A percentile compares a stretch with the other conserved stretches of the same genome.
Conservation (phyloP, 116 monocot species). For the Cymodocea nodosa region DNA sequence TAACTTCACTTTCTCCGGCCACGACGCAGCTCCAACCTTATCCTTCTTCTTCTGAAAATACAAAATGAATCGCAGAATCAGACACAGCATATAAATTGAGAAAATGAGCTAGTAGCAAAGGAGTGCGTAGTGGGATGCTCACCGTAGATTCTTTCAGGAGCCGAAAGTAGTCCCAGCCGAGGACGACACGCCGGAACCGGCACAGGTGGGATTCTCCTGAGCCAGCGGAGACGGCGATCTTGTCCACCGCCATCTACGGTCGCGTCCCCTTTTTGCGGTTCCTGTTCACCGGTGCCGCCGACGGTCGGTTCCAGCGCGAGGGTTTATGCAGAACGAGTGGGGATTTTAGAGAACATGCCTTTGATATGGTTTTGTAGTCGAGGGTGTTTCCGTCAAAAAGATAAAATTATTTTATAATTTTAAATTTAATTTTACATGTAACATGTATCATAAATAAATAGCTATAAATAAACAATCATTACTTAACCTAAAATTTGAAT, state of each 20-base stretch:
- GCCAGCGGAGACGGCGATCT: neutral
- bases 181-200: conserved; percentile 71
- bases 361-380: too few relatives aligned
- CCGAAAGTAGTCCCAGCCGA: conserved; percentile 86
- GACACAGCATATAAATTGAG: neutral
- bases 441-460: too few relatives aligned
- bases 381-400: too few relatives aligned
- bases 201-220: conserved; percentile 11
- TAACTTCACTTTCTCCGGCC: conserved; percentile 48
- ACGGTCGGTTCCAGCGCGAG: neutral
- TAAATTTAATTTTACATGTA: too few relatives aligned
- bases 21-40: conserved; percentile 4
- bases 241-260: conserved; percentile 13
- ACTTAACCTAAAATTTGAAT: too few relatives aligned
- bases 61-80: neutral
- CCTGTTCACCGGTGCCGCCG: neutral
- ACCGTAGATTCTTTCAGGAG: conserved; percentile 70
- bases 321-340: neutral
- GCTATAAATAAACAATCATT: too few relatives aligned
- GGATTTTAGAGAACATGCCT: too few relatives aligned
- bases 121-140: neutral
- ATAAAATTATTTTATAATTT: too few relatives aligned
- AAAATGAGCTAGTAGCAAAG: neutral
- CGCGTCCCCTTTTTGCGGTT: neutral
- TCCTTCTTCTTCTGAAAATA: conserved; percentile 28